Percentiles rank a stretch among this genome's conserved stretches.
Evolutionary conservation across 768 basidiomycete species (phyloP).

Genomic region (Mycena crocata): DNA sequence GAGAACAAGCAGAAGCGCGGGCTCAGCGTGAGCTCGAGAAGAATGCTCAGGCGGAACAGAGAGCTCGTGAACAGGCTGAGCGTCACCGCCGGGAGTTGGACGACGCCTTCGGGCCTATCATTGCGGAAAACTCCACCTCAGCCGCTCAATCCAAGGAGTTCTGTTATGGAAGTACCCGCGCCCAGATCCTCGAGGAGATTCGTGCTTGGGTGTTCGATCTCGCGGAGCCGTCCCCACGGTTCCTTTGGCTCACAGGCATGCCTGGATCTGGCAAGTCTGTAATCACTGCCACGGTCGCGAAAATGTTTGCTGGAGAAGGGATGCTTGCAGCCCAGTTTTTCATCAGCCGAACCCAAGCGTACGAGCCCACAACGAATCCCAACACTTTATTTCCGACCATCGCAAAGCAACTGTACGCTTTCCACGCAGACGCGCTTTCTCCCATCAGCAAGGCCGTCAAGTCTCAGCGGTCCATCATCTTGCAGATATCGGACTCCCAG

Average conservation of each 20-base stretch:
- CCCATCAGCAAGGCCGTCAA: not conserved
- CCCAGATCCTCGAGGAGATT: not conserved
- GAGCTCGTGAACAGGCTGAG: not conserved
- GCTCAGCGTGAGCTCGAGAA: not conserved
- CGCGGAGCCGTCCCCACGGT: not conserved
- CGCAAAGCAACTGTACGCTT: not conserved
- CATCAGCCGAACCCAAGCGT: not conserved
- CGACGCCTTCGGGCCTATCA: not conserved
- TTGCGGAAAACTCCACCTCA: not conserved
- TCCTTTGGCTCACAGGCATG: conserved; percentile 2
- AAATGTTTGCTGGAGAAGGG: not conserved
- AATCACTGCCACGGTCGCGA: not conserved
- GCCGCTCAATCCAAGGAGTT: not conserved
- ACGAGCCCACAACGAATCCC: not conserved
- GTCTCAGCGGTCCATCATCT: not conserved
- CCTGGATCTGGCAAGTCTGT: not conserved
- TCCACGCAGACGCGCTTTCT: not conserved
- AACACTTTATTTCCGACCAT: not conserved
- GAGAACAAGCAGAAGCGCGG: not conserved
- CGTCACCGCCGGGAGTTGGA: not conserved
- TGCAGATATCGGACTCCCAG: not conserved
- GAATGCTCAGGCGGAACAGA: not conserved
- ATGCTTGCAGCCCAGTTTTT: not conserved
- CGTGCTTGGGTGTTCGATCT: not conserved
- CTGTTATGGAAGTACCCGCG: not conserved